phyloP scores from a whole-genome alignment of 2,329 filamentous ascomycete genomes.

The Sclerotinia subarctica region DNA sequence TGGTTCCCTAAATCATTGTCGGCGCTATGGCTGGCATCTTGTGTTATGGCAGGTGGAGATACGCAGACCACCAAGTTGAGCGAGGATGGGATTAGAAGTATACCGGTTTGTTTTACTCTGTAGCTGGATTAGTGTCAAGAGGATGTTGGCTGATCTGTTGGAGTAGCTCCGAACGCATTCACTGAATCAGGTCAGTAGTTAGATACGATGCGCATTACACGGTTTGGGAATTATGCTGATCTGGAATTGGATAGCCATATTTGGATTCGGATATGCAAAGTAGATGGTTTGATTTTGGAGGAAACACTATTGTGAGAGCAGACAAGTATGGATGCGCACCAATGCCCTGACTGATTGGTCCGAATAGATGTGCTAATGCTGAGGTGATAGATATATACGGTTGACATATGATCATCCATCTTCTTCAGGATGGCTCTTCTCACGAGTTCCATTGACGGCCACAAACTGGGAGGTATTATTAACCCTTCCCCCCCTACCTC shows the following conservation, averaged over 20 bases:
- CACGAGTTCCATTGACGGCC: conserved; percentile 86
- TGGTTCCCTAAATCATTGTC: conserved; percentile 34
- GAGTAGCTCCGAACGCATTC: conserved; percentile 81
- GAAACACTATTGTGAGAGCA: conserved; percentile 79
- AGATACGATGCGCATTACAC: not conserved
- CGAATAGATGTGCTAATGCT: conserved; percentile 30
- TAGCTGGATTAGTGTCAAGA: not conserved
- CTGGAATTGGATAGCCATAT: conserved; percentile 65
- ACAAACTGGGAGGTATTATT: conserved; percentile 85
- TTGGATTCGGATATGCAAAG: conserved; percentile 97
- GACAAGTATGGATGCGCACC: conserved; percentile 54
- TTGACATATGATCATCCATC: conserved; percentile 88
- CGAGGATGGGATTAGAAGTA: conserved; percentile 55
- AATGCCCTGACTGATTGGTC: not conserved
- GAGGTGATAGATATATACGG: conserved; percentile 71
- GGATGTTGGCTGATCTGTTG: conserved; percentile 22
- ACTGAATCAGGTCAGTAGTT: conserved; percentile 63
- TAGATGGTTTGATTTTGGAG: conserved; percentile 98
- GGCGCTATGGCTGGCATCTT: conserved; percentile 39
- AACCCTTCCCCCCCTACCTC: not conserved
- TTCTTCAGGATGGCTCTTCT: conserved; percentile 91
- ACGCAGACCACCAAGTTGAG: conserved; percentile 36
- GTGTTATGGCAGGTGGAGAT: conserved; percentile 39
- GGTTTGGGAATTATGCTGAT: conserved; percentile 21
- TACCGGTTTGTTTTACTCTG: conserved; percentile 51